These are phyloP conservation scores for Ophiostoma ips DNA, from an alignment of 2,329 filamentous ascomycete species.

Conservation along the genomic window DNA sequence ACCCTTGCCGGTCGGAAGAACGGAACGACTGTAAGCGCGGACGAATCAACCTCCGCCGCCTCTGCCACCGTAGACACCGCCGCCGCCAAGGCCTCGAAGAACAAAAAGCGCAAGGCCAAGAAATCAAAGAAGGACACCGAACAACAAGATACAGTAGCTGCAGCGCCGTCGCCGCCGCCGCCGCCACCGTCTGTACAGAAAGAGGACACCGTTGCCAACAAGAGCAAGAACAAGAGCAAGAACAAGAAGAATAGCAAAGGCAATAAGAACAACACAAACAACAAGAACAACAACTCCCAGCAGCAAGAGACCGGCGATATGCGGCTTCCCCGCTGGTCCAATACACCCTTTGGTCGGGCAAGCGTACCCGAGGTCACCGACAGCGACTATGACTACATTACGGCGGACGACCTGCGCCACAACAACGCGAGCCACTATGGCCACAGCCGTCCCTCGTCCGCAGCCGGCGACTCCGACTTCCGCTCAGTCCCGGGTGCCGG, in stretches of 20 bases:
- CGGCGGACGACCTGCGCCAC: slow-evolving; percentile 56
- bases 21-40: slow-evolving; percentile 8
- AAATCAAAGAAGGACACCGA: not conserved
- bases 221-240: slow-evolving; percentile 4
- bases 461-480: slow-evolving; percentile 11
- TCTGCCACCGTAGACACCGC: not conserved
- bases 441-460: not conserved
- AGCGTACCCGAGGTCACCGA: slow-evolving; percentile 61
- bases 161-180: not conserved
- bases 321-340: slow-evolving; percentile 40
- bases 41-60: not conserved
- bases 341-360: slow-evolving; percentile 26
- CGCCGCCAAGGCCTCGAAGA: slow-evolving; percentile 7
- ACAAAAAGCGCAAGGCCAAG: too few species aligned
- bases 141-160: not conserved
- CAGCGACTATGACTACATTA: slow-evolving; percentile 71
- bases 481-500: slow-evolving; percentile 11
- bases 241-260: slow-evolving; percentile 13
- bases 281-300: not conserved
- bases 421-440: slow-evolving; percentile 21
- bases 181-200: not conserved
- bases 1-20: slow-evolving; percentile 13
- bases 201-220: not conserved
- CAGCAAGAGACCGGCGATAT: slow-evolving; percentile 20
- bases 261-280: slow-evolving; percentile 10